phyloP scores from a whole-genome alignment of 2,329 filamentous ascomycete genomes.

The Colletotrichum karsti region DNA sequence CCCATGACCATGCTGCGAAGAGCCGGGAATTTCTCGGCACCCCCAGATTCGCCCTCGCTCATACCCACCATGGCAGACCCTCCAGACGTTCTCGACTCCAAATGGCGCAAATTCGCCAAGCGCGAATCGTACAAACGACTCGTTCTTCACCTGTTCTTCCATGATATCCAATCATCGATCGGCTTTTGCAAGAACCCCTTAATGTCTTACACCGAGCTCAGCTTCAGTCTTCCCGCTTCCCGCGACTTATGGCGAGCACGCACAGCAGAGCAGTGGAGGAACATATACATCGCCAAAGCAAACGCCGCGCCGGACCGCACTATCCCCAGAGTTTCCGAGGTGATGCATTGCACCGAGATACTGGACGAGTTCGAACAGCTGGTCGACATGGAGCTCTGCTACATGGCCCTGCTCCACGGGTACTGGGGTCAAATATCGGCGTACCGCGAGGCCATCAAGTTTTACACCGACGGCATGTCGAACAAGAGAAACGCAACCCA shows the following conservation, averaged over 20 bases:
- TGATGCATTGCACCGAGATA: constrained; percentile 28
- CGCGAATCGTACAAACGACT: constrained; percentile 42
- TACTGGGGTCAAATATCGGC: constrained; percentile 41
- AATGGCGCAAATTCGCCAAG: constrained; percentile 34
- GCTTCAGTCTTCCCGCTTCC: constrained; percentile 34
- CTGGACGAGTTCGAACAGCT: constrained; percentile 24
- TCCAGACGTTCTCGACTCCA: constrained; percentile 29
- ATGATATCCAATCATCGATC: constrained; percentile 40
- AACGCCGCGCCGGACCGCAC: constrained; percentile 4
- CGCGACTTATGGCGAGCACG: constrained; percentile 36
- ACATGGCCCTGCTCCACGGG: constrained; percentile 37
- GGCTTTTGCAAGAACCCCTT: constrained; percentile 38
- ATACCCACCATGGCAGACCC: constrained; percentile 14
- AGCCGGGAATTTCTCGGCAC: constrained; percentile 38
- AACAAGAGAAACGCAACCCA: constrained; percentile 28
- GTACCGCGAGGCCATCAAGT: constrained; percentile 40
- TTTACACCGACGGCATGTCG: constrained; percentile 32
- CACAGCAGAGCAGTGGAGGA: constrained; percentile 37
- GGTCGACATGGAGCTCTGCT: constrained; percentile 41
- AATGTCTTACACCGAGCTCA: constrained; percentile 41
- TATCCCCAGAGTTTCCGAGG: constrained; percentile 17
- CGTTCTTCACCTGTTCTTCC: constrained; percentile 36
- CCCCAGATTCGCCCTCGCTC: constrained; percentile 6
- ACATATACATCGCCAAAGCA: constrained; percentile 17
- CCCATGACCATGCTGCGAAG: constrained; percentile 46